phyloP scores from a whole-genome alignment of 257 asterid species.

The Plantago major region DNA sequence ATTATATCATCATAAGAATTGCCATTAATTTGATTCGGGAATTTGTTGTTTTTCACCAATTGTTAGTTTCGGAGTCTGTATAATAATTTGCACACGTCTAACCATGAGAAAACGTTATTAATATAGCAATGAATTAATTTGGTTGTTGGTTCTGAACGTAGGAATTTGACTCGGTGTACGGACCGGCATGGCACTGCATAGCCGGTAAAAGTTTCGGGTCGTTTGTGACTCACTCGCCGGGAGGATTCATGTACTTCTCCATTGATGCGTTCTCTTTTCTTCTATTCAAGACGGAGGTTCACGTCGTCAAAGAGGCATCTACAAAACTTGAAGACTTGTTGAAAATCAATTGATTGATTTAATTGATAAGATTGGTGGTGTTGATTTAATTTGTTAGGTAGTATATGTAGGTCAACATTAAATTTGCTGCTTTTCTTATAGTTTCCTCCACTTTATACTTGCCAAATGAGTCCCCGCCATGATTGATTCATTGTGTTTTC shows the following conservation, averaged over 20 bases:
- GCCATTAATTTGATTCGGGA: too few relatives aligned
- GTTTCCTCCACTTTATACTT: too few relatives aligned
- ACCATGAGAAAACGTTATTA: too few relatives aligned
- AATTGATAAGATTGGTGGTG: background rate
- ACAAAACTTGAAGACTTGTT: background rate
- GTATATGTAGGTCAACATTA: too few relatives aligned
- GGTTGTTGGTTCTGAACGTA: constrained; percentile 10
- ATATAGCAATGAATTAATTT: background rate
- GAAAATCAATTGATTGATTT: background rate
- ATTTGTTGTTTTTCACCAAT: too few relatives aligned
- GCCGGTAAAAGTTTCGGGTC: constrained; percentile 92
- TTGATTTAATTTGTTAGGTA: too few relatives aligned
- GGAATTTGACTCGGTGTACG: constrained; percentile 82
- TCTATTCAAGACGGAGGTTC: constrained; percentile 85
- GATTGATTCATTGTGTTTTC: too few relatives aligned
- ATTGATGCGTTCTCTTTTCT: constrained; percentile 66
- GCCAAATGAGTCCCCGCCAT: too few relatives aligned
- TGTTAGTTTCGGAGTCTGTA: too few relatives aligned
- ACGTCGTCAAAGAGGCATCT: constrained; percentile 24
- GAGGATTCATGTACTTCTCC: constrained; percentile 75
- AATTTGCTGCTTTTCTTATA: too few relatives aligned
- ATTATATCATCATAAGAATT: too few relatives aligned
- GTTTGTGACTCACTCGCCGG: constrained; percentile 77
- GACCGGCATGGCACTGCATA: constrained; percentile 95
- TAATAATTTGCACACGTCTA: too few relatives aligned